Evolutionary conservation across 805 yeast species (phyloP), one percentile per base, ranked within the genome.

Genomic region (Myxozyma monticola): DNA sequence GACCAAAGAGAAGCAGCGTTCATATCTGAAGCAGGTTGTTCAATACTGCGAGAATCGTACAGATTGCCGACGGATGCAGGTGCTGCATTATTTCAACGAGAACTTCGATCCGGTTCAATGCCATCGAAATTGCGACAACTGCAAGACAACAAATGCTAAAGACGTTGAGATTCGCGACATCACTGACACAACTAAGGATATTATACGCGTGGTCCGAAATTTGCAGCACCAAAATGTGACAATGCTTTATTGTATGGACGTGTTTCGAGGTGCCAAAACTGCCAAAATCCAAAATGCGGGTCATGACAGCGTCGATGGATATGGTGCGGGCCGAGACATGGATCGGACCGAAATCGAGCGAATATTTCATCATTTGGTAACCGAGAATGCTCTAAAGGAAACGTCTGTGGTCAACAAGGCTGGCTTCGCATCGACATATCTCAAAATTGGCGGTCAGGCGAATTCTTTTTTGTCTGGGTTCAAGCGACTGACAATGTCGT

Each of bases 31-130:
- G 47, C 88, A 88, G 58, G 96, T 93, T 12, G 80, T 87, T 58
- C 90, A 85, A 63, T 93, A 88, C 65, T 91, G 98, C 69, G 96
- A 90, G 55, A 91, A 93, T 66, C 75, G 77, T 9, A 82, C 90
- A 2, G 97, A 90, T 65, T 93, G 99, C 66, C 78, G 99, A 48
- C 76, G 98, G 55, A 79, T 82, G 60, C 90, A 89, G 60, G 96
- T 93, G 2, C 72, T 93, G 44, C 91, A 87, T 44, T 93, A 90
- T 64, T 93, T 93, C 70, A 87, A 88, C 67, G 99, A 93, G 65
- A 71, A 70, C 4, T 90, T 91, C 64, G 79, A 86, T 53, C 74
- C 84, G 8, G 70, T 66, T 20, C 70, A 75, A 15, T 93, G 99
- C 65, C 67, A 71, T 12, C 78, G 79, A 51, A 77, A 80, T 55